phyloP scores from a whole-genome alignment of 2,329 filamentous ascomycete species.

The Gremmenia infestans region DNA sequence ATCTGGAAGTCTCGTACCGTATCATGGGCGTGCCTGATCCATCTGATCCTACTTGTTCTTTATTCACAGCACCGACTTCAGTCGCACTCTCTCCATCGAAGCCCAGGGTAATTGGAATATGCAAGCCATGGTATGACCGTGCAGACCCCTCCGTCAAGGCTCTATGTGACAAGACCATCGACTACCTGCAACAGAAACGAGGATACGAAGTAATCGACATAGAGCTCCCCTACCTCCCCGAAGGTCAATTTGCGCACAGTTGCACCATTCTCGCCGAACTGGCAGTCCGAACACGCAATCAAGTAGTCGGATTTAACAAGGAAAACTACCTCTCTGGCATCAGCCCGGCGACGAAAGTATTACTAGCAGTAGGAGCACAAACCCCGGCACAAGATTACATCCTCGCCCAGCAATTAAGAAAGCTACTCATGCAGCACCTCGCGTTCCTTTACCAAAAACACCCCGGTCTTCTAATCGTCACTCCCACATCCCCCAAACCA shows the following conservation, averaged over 20 bases:
- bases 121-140: constrained; percentile 62
- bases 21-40: constrained; percentile 70
- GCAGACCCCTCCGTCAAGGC: constrained; percentile 59
- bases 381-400: constrained; percentile 67
- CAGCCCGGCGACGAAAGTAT: constrained; percentile 62
- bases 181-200: constrained; percentile 48
- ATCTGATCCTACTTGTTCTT: constrained; percentile 50
- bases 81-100: constrained; percentile 33
- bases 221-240: constrained; percentile 58
- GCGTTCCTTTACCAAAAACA: constrained; percentile 63
- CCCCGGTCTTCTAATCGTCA: constrained; percentile 72
- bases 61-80: constrained; percentile 56
- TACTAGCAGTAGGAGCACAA: constrained; percentile 59
- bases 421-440: constrained; percentile 74
- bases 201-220: constrained; percentile 54
- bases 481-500: constrained; percentile 69
- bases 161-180: constrained; percentile 57
- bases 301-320: constrained; percentile 22
- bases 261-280: constrained; percentile 73
- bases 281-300: constrained; percentile 38
- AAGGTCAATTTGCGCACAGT: constrained; percentile 73
- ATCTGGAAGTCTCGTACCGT: constrained; percentile 78
- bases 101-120: constrained; percentile 64
- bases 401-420: constrained; percentile 67
- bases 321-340: constrained; percentile 49